Conservation (phyloP, 805 yeast genomes). For the Kodamaea nitidulidarum region DNA sequence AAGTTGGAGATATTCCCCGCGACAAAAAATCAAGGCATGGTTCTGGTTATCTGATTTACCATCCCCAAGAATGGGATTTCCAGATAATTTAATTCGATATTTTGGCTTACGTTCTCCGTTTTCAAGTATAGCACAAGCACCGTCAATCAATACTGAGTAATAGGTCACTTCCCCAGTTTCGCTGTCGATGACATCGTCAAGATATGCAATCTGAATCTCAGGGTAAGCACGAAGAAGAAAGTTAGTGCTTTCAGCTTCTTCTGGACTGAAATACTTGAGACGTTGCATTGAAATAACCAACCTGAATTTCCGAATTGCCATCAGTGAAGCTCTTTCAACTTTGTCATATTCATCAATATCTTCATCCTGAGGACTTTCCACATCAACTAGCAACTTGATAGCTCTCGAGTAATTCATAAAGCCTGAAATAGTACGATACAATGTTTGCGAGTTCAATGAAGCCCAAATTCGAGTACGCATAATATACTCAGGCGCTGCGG, state of each 20-base stretch:
- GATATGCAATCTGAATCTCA: slow-evolving; percentile 59
- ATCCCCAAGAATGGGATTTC: slow-evolving; percentile 80
- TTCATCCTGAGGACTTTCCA: slow-evolving; percentile 39
- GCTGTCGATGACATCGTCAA: slow-evolving; percentile 47
- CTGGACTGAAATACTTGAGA: slow-evolving; percentile 48
- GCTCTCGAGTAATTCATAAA: slow-evolving; percentile 48
- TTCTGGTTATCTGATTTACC: slow-evolving; percentile 85
- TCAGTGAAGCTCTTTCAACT: slow-evolving; percentile 44
- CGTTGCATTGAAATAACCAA: slow-evolving; percentile 66
- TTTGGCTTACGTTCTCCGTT: slow-evolving; percentile 46
- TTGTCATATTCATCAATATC: slow-evolving; percentile 31
- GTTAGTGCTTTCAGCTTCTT: slow-evolving; percentile 57
- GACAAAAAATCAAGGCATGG: slow-evolving; percentile 65
- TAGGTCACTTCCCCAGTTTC: slow-evolving; percentile 44
- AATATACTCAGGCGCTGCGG: slow-evolving; percentile 46
- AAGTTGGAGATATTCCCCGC: slow-evolving; percentile 79
- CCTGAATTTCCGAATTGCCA: slow-evolving; percentile 62
- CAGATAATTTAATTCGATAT: slow-evolving; percentile 63
- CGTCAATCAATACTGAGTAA: slow-evolving; percentile 69
- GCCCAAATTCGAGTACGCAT: slow-evolving; percentile 48
- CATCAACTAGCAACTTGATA: slow-evolving; percentile 42
- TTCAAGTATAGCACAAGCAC: slow-evolving; percentile 56
- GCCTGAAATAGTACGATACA: slow-evolving; percentile 45
- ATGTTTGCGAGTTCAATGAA: slow-evolving; percentile 44
- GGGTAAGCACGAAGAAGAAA: slow-evolving; percentile 62